Evolutionary conservation across 1,284 basidiomycete genomes (phyloP), one percentile per base, ranked within the genome.

Genomic region (Rhodofomes roseus): DNA sequence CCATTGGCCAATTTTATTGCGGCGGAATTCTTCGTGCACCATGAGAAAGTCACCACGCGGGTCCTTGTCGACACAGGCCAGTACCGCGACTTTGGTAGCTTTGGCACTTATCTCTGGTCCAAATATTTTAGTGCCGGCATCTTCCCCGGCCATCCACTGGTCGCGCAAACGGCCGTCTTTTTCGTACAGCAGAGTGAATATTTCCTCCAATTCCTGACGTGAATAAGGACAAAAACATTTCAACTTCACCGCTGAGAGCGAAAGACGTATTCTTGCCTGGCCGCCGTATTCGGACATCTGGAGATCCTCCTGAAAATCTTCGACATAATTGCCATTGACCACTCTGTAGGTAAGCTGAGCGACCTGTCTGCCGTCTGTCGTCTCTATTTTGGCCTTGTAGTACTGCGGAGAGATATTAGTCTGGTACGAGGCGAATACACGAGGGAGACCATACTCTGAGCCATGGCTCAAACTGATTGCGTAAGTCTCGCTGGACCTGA

Each of bases 301-400:
- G 12, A 58, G 27, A n/a, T 58, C 57, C 18, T 58, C 57, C 14
- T 58, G 51, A 20, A 54, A 58, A 25, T 58, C 57, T 16, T 58
- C 57, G 9, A 58, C n/a, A 25, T 46, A 58, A 23, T 20, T 44
- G 14, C 52, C 52, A 31, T 58, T 58, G 52, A 58, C 34, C 1
- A 58, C 41, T 20, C 57, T 23, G 41, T 54, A 58, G 23, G 57
- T 23, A 2, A 58, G 22, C 20, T 58, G 48, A 7, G 39, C 52
- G 14, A 58, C 41, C 20, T 46, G 39, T 9, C 5, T 43, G 14
- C 44, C 48, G 1, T 50, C 57, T 9, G 34, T 7, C 3, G 37
- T 31, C 18, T 58, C 51, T 16, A 58, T 25, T 22, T 58, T 58
- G 4, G 43, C 57, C 34, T 54, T 58, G 41, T 53, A 58, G 34